These are phyloP conservation scores for Populus tremula DNA, from an alignment of 345 rosid species.

Conservation along the genomic window DNA sequence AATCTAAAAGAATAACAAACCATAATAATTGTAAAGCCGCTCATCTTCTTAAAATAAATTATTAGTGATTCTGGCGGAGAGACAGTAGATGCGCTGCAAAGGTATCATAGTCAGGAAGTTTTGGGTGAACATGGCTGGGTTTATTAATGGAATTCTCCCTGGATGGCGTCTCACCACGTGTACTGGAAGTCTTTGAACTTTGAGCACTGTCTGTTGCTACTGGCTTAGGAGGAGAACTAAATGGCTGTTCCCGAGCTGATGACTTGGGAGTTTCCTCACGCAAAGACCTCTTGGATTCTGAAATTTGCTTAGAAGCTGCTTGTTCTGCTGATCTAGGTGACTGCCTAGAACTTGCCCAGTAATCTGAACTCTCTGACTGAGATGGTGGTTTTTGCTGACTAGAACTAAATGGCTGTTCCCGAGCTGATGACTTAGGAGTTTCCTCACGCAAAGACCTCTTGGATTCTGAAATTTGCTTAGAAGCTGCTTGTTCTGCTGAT, in stretches of 20 bases:
- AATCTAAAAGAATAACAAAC: conserved; percentile 10
- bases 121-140: conserved; percentile 81
- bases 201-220: conserved; percentile 30
- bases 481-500: conserved; percentile 13
- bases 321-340: conserved; percentile 16
- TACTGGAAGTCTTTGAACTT: conserved; percentile 23
- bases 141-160: conserved; percentile 33
- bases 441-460: conserved; percentile 19
- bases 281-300: conserved; percentile 23
- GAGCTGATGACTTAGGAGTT: conserved; percentile 24
- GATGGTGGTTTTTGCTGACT: not conserved
- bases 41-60: not conserved
- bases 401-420: conserved; percentile 29
- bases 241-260: conserved; percentile 29
- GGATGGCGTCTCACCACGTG: conserved; percentile 17
- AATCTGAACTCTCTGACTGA: conserved; percentile 22
- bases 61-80: conserved; percentile 42
- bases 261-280: conserved; percentile 20
- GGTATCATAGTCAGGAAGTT: conserved; percentile 79
- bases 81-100: conserved; percentile 57
- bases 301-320: conserved; percentile 5
- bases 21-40: not conserved
- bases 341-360: conserved; percentile 11
- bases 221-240: conserved; percentile 27
- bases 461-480: conserved; percentile 17